phyloP scores from a whole-genome alignment of 2,329 filamentous ascomycete genomes.

The Sarocladiaceae sp. region DNA sequence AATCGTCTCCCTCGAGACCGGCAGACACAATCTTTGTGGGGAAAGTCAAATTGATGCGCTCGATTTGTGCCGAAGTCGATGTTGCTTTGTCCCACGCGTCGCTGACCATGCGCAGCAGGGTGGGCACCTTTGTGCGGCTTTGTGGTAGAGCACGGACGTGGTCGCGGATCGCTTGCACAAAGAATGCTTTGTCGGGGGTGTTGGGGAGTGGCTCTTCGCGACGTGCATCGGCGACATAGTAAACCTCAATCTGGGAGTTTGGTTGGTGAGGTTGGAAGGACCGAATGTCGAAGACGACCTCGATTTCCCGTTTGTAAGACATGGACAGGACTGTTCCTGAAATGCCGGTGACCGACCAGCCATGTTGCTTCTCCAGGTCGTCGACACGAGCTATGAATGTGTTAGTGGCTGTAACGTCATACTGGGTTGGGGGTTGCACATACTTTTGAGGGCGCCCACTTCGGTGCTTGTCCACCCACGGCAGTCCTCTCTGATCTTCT shows the following conservation, averaged over 20 bases:
- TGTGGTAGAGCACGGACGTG: constrained; percentile 60
- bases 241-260: constrained; percentile 61
- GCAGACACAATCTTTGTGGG: constrained; percentile 59
- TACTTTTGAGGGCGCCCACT: constrained; percentile 74
- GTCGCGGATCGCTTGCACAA: constrained; percentile 67
- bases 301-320: constrained; percentile 67
- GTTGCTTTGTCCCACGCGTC: constrained; percentile 63
- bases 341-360: constrained; percentile 69
- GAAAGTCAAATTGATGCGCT: constrained; percentile 57
- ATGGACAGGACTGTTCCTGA: constrained; percentile 63
- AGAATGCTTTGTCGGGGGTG: constrained; percentile 68
- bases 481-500: constrained; percentile 80
- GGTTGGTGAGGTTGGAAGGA: constrained; percentile 48
- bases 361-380: constrained; percentile 59
- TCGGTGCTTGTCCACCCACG: constrained; percentile 84
- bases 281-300: constrained; percentile 66
- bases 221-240: constrained; percentile 61
- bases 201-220: constrained; percentile 49
- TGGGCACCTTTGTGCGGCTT: constrained; percentile 47
- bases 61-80: constrained; percentile 55
- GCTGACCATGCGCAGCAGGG: constrained; percentile 56
- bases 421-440: background rate
- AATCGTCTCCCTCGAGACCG: constrained; percentile 36
- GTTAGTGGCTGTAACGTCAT: constrained; percentile 28
- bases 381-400: constrained; percentile 55